Conservation (phyloP, 352 stramenopile genomes). For the Phytophthora citrophthora region DNA sequence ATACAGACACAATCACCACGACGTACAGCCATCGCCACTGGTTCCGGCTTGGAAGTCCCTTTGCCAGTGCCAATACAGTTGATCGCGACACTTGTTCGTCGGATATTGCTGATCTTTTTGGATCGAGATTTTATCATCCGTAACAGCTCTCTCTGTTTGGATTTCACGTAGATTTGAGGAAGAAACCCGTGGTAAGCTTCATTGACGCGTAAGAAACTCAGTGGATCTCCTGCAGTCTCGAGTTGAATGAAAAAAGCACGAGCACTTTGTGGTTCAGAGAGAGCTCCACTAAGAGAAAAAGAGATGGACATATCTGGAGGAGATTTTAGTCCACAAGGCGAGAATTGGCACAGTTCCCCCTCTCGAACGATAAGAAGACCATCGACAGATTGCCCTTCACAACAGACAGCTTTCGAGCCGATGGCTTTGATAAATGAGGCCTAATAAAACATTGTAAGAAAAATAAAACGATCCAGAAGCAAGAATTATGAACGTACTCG, state of each 20-base stretch:
- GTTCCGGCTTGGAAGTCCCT: neutral
- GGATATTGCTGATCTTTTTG: constrained; percentile 4
- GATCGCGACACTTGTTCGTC: constrained; percentile 10
- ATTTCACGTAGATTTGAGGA: constrained; percentile 38
- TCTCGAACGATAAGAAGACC: constrained; percentile 59
- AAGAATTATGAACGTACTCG: constrained; percentile 26
- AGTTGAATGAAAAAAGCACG: constrained; percentile 66
- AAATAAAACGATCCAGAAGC: neutral
- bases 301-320: constrained; percentile 55
- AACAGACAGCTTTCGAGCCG: constrained; percentile 59
- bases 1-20: constrained; percentile 60
- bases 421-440: constrained; percentile 51
- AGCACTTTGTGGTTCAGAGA: constrained; percentile 37
- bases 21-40: constrained; percentile 32
- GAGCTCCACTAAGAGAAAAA: constrained; percentile 56
- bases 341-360: constrained; percentile 57
- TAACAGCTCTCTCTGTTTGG: constrained; percentile 26
- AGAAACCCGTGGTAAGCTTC: constrained; percentile 63
- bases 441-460: constrained; percentile 10
- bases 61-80: constrained; percentile 14
- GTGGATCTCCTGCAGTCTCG: constrained; percentile 50
- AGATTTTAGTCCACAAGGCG: constrained; percentile 40
- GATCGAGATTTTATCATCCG: constrained; percentile 7
- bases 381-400: constrained; percentile 60
- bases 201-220: constrained; percentile 55